Conservation (phyloP, 768 basidiomycete genomes). For the Steccherinum ochraceum region DNA sequence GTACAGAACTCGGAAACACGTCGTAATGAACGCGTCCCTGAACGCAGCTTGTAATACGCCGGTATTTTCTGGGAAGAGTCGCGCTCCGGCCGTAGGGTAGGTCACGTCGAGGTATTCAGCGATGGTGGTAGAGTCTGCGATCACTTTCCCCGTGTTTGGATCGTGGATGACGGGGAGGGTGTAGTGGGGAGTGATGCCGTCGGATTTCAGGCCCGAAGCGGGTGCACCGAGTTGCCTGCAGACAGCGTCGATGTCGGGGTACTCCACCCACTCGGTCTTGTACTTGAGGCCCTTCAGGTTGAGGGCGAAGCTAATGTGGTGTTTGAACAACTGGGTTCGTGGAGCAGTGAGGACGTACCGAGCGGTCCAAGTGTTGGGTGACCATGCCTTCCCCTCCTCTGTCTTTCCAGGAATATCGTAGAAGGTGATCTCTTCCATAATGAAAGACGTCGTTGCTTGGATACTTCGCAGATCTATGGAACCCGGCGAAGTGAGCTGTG, state of each 20-base stretch:
- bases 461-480: too few relatives aligned
- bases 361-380: conserved; percentile 23
- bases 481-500: too few relatives aligned
- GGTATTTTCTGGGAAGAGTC: conserved; percentile 31
- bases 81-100: conserved; percentile 35
- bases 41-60: conserved; percentile 28
- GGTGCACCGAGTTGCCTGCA: too few relatives aligned
- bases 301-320: conserved; percentile 22
- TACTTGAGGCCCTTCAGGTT: conserved; percentile 33
- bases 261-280: conserved; percentile 43
- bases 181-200: conserved; percentile 30
- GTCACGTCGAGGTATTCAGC: conserved; percentile 44
- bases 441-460: too few relatives aligned
- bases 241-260: conserved; percentile 34
- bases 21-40: background rate
- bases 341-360: conserved; percentile 30
- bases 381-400: conserved; percentile 23
- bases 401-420: too few relatives aligned
- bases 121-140: conserved; percentile 41
- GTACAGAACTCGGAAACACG: background rate
- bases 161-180: conserved; percentile 49
- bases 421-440: too few relatives aligned
- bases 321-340: conserved; percentile 17
- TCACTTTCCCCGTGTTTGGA: conserved; percentile 27
- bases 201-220: too few relatives aligned